These are phyloP conservation scores for Senecio squalidus DNA, from an alignment of 140 eudicot genomes.

Conservation along the genomic window DNA sequence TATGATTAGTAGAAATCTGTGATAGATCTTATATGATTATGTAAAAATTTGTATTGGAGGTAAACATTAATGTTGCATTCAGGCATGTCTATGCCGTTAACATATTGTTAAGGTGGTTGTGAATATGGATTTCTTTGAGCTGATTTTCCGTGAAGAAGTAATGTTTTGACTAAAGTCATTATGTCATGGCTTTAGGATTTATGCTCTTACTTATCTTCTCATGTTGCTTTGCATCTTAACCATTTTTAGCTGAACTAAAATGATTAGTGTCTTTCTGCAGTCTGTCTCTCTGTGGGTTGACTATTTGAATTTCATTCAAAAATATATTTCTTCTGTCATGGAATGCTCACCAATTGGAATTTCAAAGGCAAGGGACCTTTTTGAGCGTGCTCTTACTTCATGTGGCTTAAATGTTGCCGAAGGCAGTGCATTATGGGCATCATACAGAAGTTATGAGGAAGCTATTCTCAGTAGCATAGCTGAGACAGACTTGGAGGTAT, in stretches of 20 bases:
- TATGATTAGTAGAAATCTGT: no score
- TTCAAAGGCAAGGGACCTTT: constrained; percentile 72
- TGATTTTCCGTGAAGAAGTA: no score
- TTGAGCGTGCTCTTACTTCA: constrained; percentile 89
- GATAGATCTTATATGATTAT: no score
- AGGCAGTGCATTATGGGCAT: constrained; percentile 81
- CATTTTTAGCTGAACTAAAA: constrained; percentile 4
- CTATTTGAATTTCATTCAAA: constrained; percentile 69
- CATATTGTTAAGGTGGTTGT: no score
- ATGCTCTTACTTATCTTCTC: no score
- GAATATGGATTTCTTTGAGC: no score
- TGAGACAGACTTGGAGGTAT: constrained; percentile 57
- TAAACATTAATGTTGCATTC: no score
- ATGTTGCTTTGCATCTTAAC: no score
- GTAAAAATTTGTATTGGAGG: no score
- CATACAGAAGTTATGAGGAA: constrained; percentile 71
- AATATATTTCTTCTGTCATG: constrained; percentile 47
- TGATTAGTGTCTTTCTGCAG: constrained; percentile 42
- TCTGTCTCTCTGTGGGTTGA: constrained; percentile 84
- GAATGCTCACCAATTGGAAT: constrained; percentile 65
- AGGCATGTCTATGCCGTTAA: no score
- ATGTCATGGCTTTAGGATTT: no score
- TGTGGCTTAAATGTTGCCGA: constrained; percentile 86
- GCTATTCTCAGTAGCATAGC: constrained; percentile 47
- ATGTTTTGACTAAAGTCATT: no score